phyloP scores from a whole-genome alignment of 73 alveolate species.

The Uronychia setigera region DNA sequence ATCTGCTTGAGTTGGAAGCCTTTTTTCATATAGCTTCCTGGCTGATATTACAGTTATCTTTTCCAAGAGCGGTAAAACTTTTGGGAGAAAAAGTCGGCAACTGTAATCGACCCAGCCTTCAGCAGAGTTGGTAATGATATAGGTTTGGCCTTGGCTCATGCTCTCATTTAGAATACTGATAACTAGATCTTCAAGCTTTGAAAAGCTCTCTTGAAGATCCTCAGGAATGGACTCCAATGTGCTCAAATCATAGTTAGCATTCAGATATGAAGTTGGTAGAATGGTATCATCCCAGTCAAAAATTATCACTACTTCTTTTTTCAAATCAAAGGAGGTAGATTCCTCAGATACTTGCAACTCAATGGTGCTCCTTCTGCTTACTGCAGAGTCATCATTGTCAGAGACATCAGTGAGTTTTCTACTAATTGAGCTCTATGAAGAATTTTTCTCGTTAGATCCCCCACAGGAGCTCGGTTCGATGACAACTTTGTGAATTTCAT shows the following conservation, averaged over 20 bases:
- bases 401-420: no score
- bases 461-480: no score
- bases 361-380: no score
- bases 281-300: conserved; percentile 89
- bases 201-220: conserved; percentile 42
- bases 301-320: conserved; percentile 65
- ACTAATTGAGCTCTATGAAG: no score
- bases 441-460: no score
- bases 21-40: conserved; percentile 89
- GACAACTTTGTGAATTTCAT: no score
- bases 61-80: conserved; percentile 50
- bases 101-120: conserved; percentile 98
- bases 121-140: conserved; percentile 97
- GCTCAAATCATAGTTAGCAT: conserved; percentile 21
- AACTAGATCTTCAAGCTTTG: conserved; percentile 7
- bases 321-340: no score
- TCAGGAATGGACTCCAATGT: conserved; percentile 3
- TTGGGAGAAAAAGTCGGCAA: conserved; percentile 75
- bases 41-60: conserved; percentile 83
- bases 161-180: conserved; percentile 7
- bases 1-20: conserved; percentile 80
- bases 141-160: conserved; percentile 67
- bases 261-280: conserved; percentile 73
- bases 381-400: no score
- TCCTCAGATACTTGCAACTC: no score